Evolutionary conservation across 225 moss, liverwort and hornwort species (phyloP).

Genomic region (Rhytidiadelphus loreus): DNA sequence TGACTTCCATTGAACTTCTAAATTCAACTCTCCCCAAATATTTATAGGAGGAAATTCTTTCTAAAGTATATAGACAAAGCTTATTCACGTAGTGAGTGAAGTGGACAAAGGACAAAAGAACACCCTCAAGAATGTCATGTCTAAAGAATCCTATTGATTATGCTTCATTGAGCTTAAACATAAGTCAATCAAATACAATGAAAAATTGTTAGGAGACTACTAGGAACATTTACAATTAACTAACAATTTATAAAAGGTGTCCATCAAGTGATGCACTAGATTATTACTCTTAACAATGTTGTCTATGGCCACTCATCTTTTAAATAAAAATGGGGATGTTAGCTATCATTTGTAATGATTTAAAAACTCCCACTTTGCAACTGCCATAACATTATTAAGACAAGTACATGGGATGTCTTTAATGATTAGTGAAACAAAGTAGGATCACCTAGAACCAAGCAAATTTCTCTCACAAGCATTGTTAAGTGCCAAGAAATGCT

Average conservation of each 20-base stretch:
- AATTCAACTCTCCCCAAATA: not conserved
- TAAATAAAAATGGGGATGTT: accelerated
- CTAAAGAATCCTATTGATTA: not conserved
- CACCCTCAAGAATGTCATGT: not conserved
- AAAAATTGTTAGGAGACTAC: too few relatives aligned
- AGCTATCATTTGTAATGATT: not conserved
- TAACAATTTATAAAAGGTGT: not conserved
- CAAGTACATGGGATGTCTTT: not conserved
- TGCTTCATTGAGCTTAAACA: not conserved
- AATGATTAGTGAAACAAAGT: not conserved
- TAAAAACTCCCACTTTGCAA: not conserved
- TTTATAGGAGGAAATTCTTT: accelerated
- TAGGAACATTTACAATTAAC: not conserved
- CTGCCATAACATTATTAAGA: not conserved
- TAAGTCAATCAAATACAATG: not conserved
- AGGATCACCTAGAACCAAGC: not conserved
- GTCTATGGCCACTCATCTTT: not conserved
- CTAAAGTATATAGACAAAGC: not conserved
- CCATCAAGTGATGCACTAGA: not conserved
- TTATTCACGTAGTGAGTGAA: not conserved
- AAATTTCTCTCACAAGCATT: not conserved
- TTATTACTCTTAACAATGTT: not conserved
- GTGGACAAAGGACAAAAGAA: not conserved
- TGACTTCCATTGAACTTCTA: not conserved
- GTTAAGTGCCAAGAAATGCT: not conserved